Base-by-base conservation (phyloP, 495 filamentous ascomycete genomes). In the Xylaria flabelliformis region DNA sequence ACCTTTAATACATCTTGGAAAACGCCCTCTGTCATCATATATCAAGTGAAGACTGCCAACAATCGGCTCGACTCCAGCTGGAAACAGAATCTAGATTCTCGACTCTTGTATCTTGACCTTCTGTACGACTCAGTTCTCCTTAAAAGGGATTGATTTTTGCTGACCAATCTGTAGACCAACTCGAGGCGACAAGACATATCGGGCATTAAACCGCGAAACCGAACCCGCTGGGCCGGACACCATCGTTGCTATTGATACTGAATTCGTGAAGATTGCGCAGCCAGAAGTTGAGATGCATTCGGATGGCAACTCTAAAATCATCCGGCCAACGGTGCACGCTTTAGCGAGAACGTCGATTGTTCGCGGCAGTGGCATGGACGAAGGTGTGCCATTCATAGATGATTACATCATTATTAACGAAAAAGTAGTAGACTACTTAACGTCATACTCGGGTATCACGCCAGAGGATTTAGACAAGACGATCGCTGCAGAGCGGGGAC, bases 401-500 rank as follows among this genome's bases (percentile, higher is more conserved):
- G 96, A 99, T 79, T 98, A 98, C 82, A 97, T 99, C 70, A 90
- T 89, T 24, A 94, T 94, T 69, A 90, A 90, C 26, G 96, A 97
- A 72, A 90, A 91, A 0, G 92, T 99, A n/a, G 92, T 97, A 51
- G 96, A 99, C 82, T 97, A 98, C 76, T 86, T 98, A 41, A 99
- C 96, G 0, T 90, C 90, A 55, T 98, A 91, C 82, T 98, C 95
- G 9, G 96, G 96, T 48, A 95, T 99, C 78, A 90, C 91, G 13
- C 85, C 90, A 1, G 92, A 90, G 0, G 96, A 99, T 78, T 85
- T 99, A 29, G 92, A 97, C 76, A 87, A 89, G 4, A 84, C 84
- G 41, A 88, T 86, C 9, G 93, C 93, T 19, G 87, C 84, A 48
- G 79, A 79, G 63, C 74, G 73, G 65, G 77, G 77, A 12, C 94